These are phyloP conservation scores for Cercospora nicotianae DNA, from an alignment of 2,329 filamentous ascomycete genomes.

Conservation along the genomic window DNA sequence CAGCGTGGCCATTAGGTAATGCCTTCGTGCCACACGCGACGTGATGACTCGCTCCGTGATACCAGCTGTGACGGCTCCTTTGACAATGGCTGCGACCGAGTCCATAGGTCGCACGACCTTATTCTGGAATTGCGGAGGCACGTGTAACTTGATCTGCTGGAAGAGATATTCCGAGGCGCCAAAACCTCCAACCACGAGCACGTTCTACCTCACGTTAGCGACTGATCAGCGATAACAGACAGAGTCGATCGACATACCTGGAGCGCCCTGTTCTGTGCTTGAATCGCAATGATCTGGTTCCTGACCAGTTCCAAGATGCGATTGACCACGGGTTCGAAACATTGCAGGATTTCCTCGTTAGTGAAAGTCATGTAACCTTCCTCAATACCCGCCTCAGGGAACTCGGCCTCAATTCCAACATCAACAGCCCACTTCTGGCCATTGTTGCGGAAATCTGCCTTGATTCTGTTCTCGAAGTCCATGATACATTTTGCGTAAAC, in stretches of 20 bases:
- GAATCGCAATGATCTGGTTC: conserved; percentile 98
- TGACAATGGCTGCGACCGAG: conserved; percentile 96
- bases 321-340: conserved; percentile 98
- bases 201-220: conserved; percentile 61
- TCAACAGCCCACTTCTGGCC: conserved; percentile 98
- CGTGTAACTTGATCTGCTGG: conserved; percentile 98
- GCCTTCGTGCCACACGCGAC: conserved; percentile 91
- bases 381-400: conserved; percentile 95
- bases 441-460: conserved; percentile 98
- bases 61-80: conserved; percentile 94
- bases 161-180: conserved; percentile 98
- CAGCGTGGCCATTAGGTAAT: conserved; percentile 98
- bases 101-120: conserved; percentile 99
- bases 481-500: conserved; percentile 99
- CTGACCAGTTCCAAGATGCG: conserved; percentile 92
- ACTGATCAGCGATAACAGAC: background rate
- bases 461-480: conserved; percentile 99
- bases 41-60: conserved; percentile 97
- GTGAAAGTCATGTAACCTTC: conserved; percentile 99
- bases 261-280: conserved; percentile 88
- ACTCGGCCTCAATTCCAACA: conserved; percentile 97
- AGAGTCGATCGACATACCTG: conserved; percentile 56
- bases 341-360: conserved; percentile 98
- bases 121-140: conserved; percentile 95
- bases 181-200: conserved; percentile 95